Base-by-base conservation (phyloP, 2,329 filamentous ascomycete species). In the Colletotrichum higginsianum region DNA sequence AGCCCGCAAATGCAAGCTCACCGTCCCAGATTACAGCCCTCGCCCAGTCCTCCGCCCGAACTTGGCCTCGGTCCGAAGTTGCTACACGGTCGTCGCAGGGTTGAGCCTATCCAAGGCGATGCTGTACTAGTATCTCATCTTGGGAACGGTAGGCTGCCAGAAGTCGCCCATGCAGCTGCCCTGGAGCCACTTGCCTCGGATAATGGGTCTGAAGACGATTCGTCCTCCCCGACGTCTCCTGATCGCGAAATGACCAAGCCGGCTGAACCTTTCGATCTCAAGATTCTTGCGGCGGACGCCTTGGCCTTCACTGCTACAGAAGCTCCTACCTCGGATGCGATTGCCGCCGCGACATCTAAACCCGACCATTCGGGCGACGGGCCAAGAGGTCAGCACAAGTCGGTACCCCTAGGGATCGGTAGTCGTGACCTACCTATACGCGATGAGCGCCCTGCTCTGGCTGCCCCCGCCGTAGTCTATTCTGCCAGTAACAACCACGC, bases 71-170 rank as follows among this genome's bases (percentile, higher is more conserved):
- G 79, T 76, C 79, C 81, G 80, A 85, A 84, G 79, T 86, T 84
- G 78, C 82, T 84, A 85, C 87, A 86, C 84, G 82, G 84, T 85
- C 82, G 81, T 74, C 84, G 79, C 77, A 90, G 89, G 87, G 82
- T 86, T 73, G 84, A 81, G 75, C 84, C 88, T 52, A 89, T 84
- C 76, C 88, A 88, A 78, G 89, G 88, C 76, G 90, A 93, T 86
- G 89, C 86, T 75, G 90, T 94, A 74, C 86, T 96, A 80, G 86
- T 96, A 74, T 82, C 84, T 68, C 85, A 87, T 79, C 86, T 95
- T 84, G 89, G 84, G 76, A 88, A 85, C 78, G 89, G 90, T 77
- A 90, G 90, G 77, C 85, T 85, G 75, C 90, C 88, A 61, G 91
- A 94, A 61, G 88, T 94, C 77, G 91, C 91, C 69, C 83, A 82